Conservation (phyloP, 192 early-diverging fungal species). For the Dissophora globulifera region DNA sequence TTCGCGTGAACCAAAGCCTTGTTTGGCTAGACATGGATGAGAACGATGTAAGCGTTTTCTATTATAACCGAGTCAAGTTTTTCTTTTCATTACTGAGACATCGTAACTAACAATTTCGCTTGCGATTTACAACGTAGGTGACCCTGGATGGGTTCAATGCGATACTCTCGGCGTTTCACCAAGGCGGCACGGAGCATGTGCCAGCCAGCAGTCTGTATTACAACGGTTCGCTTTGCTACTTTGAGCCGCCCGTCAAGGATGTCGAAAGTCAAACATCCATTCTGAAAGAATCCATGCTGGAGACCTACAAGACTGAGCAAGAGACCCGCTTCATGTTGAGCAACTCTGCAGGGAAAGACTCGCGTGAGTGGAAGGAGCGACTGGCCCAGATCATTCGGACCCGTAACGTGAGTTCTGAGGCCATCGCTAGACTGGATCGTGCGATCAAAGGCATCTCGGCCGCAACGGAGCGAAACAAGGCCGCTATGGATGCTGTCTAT, state of each 20-base stretch:
- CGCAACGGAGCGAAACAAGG: conserved; percentile 37
- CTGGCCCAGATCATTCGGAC: conserved; percentile 44
- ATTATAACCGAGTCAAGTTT: not conserved
- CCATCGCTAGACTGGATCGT: conserved; percentile 29
- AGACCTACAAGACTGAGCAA: conserved; percentile 55
- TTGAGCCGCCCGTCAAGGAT: conserved; percentile 51
- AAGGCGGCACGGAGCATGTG: conserved; percentile 46
- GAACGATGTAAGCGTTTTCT: conserved; percentile 50
- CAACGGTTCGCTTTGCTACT: conserved; percentile 44
- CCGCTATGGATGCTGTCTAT: conserved; percentile 41
- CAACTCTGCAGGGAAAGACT: conserved; percentile 51
- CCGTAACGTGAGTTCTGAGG: conserved; percentile 36
- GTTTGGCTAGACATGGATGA: conserved; percentile 55
- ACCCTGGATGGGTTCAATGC: conserved; percentile 58
- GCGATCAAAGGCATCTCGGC: conserved; percentile 36
- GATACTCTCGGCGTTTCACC: conserved; percentile 47
- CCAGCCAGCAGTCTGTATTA: conserved; percentile 35
- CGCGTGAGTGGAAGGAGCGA: conserved; percentile 47
- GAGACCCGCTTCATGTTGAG: conserved; percentile 55
- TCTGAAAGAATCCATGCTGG: conserved; percentile 49
- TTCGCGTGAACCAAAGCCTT: conserved; percentile 48
- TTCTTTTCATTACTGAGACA: too few species aligned
- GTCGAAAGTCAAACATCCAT: conserved; percentile 38
- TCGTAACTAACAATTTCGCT: too few species aligned
- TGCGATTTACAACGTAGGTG: too few species aligned